Base-by-base conservation (phyloP, 2,329 filamentous ascomycete genomes). In the Ophiostoma ips region DNA sequence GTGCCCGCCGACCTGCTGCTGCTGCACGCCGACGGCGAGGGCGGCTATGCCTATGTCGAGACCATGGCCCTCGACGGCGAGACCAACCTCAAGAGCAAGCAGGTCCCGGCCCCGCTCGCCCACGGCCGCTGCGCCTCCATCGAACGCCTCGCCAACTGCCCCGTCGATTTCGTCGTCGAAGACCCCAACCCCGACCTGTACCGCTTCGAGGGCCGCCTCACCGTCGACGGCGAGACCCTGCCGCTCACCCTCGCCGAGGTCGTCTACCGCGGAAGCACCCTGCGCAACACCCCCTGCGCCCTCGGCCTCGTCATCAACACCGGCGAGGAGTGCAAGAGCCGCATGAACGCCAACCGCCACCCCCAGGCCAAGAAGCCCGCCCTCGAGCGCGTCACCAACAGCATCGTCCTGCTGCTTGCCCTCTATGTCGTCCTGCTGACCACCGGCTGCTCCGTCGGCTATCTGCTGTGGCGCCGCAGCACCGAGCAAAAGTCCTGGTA, bases 11-110 rank as follows among this genome's bases (percentile, higher is more conserved):
- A 96, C 61, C 67, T 95, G 47, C 73, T 87, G 2, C 69, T 96
- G 33, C 68, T 95, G 18, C 77, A 90, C 59, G 84, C 85, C 2
- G 76, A 79, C 50, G 87, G 84, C 12, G 79, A 84, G 51, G 87
- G 90, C 54, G 82, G 79, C 8, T 68, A 92, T 48, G 89, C 89
- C 0, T 95, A 85, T 57, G 77, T 89, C 48, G 85, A 90, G 58
- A 90, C 85, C 1, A 88, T 89, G 84, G 85, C 84, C 2, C 67
- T 90, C 9, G 85, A 90, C 56, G 85, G 85, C 44, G 85, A 90
- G 65, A 90, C 84, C 1, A 89, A 86, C 55, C 70, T 90, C 21
- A 89, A 90, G 65, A 83, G 74, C 62, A 88, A 85, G 64, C 80
- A 84, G 60, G 71, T 77, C 0, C 71, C 83, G 3, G 73, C 77